A percentile compares a stretch with the other conserved stretches of the same genome.
Conservation (phyloP, 108 stramenopile genomes). For the Parietichytrium sp. region DNA sequence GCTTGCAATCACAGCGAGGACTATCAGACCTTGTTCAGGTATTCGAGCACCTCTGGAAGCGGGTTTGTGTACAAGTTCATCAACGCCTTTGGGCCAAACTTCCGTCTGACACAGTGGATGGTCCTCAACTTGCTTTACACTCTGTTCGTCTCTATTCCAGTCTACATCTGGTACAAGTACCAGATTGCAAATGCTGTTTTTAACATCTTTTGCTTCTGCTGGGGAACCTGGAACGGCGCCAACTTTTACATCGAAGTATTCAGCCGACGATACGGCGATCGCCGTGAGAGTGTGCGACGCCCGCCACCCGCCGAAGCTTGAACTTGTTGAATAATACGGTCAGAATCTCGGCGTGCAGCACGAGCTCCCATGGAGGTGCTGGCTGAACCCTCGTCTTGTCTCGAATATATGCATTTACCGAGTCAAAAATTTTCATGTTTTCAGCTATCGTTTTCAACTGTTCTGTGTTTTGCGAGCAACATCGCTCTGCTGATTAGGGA, state of each 20-base stretch:
- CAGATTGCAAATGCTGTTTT: background rate
- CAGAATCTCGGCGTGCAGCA: too few relatives aligned
- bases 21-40: background rate
- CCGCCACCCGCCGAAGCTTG: too few relatives aligned
- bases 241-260: constrained; percentile 53
- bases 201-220: background rate
- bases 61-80: background rate
- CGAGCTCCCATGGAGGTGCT: too few relatives aligned
- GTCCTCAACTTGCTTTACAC: constrained; percentile 14
- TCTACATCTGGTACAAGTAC: constrained; percentile 3
- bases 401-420: too few relatives aligned
- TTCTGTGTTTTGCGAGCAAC: too few relatives aligned
- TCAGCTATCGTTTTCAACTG: too few relatives aligned
- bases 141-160: background rate
- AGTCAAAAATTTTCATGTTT: too few relatives aligned
- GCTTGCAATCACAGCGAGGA: too few relatives aligned
- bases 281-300: background rate
- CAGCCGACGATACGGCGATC: constrained; percentile 2
- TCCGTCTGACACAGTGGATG: constrained; percentile 20
- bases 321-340: too few relatives aligned
- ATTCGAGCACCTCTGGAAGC: background rate
- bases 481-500: too few relatives aligned
- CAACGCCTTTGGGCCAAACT: constrained; percentile 26
- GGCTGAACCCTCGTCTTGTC: too few relatives aligned
- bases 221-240: constrained; percentile 45